Evolutionary conservation across 2,329 filamentous ascomycete genomes (phyloP), one percentile per base, ranked within the genome.

Genomic region (Calonectria hongkongensis): DNA sequence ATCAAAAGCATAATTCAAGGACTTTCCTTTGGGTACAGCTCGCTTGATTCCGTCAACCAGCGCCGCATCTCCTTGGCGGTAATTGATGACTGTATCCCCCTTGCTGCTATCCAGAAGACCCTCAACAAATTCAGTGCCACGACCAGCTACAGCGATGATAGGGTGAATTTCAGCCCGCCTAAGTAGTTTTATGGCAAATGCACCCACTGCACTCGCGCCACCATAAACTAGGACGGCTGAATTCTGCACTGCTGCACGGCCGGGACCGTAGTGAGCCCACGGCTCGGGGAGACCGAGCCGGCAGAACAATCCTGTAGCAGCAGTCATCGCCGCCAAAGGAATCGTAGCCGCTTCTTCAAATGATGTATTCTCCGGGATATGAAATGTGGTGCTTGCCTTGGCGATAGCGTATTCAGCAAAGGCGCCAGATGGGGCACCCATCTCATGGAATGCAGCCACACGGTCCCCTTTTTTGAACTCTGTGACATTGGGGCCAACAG

Each of bases 391-490:
- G 28, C 4, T 39, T 12, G 62, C 62, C 18, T 21, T 28, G 8
- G 45, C 62, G 6, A 65, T 47, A 12, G 62, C 13, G 4, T 65
- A 65, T 47, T 65, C 62, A 6, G 62, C 62, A 28, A 50, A 65
- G 13, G 62, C 45, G 9, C 62, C 62, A 8, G 2, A 2, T 16
- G 62, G 30, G 9, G 43, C 28, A 16, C 45, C 45, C 62, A 65
- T 65, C n/a, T 51, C n/a, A 15, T 65, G 62, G 27, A 65, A 65
- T 7, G 28, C 62, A 3, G 62, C 62, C 13, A 65, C 62, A 8
- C 62, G 62, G 3, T 65, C 62, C 1, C 62, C 62, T 12, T 39
- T 65, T 15, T 65, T 65, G 45, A 48, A 65, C 62, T 65, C 62
- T n/a, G 45, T 16, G 10, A 65, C 62, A 12, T 33, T 28, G 9